Evolutionary conservation across 2,329 filamentous ascomycete species (phyloP).

Genomic region (Penicillium sp.): DNA sequence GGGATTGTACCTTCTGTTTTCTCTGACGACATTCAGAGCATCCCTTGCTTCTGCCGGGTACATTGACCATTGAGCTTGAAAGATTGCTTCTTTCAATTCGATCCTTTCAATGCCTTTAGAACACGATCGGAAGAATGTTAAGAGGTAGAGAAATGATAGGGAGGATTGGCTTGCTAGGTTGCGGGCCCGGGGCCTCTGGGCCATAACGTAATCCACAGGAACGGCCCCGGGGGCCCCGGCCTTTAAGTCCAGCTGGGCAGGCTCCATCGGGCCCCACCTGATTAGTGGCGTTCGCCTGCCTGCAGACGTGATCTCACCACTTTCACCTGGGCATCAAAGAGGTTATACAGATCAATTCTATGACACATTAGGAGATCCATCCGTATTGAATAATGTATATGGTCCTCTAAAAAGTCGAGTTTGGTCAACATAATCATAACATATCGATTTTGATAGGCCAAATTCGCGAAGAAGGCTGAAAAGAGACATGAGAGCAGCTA

Average conservation of each 20-base stretch:
- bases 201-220: not conserved
- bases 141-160: not conserved
- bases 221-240: too few relatives aligned
- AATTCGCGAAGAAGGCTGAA: not conserved
- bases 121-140: not conserved
- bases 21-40: slow-evolving; percentile 7
- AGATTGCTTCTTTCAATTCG: not conserved
- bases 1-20: slow-evolving; percentile 8
- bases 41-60: slow-evolving; percentile 13
- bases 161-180: not conserved
- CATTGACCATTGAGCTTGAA: slow-evolving; percentile 6
- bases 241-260: too few relatives aligned
- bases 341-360: too few relatives aligned
- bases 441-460: not conserved
- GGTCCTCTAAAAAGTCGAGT: too few relatives aligned
- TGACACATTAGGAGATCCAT: too few relatives aligned
- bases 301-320: too few relatives aligned
- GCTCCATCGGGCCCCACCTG: too few relatives aligned
- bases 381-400: too few relatives aligned
- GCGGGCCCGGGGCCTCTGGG: not conserved
- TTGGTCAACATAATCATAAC: too few relatives aligned
- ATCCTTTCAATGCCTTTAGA: not conserved
- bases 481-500: not conserved
- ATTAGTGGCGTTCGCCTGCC: too few relatives aligned
- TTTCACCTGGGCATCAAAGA: too few relatives aligned